phyloP scores from a whole-genome alignment of 306 rosid genomes.

The Hippophae tibetana region DNA sequence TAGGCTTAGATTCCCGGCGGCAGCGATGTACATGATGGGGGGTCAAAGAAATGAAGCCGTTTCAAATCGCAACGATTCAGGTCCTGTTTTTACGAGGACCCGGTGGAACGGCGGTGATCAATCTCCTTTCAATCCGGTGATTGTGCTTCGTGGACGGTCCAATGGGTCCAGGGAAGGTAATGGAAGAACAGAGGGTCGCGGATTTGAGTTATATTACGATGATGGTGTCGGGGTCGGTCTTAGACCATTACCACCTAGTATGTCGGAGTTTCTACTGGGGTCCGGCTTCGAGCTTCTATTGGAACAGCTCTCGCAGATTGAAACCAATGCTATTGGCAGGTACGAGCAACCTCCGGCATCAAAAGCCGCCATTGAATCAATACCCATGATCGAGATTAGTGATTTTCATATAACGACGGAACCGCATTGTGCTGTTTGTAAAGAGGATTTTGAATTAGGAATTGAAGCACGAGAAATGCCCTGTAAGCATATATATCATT shows the following conservation, averaged over 20 bases:
- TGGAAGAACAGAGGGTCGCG: constrained; percentile 31
- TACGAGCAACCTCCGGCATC: constrained; percentile 73
- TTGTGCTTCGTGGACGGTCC: constrained; percentile 48
- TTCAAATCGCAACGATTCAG: constrained; percentile 22
- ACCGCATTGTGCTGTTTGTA: constrained; percentile 68
- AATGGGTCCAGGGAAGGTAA: constrained; percentile 6
- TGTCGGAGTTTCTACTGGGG: constrained; percentile 54
- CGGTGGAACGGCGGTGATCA: constrained; percentile 55
- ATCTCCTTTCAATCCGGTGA: constrained; percentile 67
- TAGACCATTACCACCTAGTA: constrained; percentile 61
- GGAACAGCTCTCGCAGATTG: constrained; percentile 67
- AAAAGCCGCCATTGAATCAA: constrained; percentile 50
- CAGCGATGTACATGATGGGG: constrained; percentile 31
- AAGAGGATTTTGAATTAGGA: constrained; percentile 62
- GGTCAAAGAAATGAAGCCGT: constrained; percentile 2
- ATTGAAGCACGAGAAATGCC: constrained; percentile 75
- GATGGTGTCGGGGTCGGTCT: constrained; percentile 69
- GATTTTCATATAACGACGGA: constrained; percentile 47
- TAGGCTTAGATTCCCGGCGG: constrained; percentile 31
- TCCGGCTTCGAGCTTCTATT: constrained; percentile 50
- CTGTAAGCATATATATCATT: constrained; percentile 72
- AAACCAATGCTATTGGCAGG: constrained; percentile 46
- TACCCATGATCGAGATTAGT: constrained; percentile 60
- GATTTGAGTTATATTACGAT: constrained; percentile 65
- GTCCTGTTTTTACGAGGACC: constrained; percentile 30